Base-by-base conservation (phyloP, 2,329 filamentous ascomycete species). In the Fusarium xyrophilum region DNA sequence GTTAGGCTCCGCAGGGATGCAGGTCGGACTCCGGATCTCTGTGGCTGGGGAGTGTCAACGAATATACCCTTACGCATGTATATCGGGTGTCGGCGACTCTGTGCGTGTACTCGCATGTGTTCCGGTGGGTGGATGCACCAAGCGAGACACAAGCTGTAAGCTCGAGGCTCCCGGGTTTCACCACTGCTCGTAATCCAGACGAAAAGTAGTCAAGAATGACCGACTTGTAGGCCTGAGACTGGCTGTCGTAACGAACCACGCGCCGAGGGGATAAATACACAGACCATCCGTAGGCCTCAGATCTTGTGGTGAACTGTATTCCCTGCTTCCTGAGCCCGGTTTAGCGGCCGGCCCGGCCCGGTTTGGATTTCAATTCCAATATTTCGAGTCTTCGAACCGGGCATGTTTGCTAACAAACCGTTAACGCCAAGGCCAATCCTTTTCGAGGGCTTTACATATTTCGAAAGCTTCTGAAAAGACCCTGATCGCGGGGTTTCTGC, bases 321-420 rank as follows among this genome's bases (percentile, higher is more conserved):
- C 58, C 63, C 57, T 68, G 58, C 43, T 57, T 55, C 53, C 51
- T 65, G 43, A 62, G 64, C 64, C 72, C 69, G 72, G 70, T 64
- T 62, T 59, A 56, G 58, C 53, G 69, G 60, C 72, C 71, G 69
- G 72, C 30, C 71, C 71, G 72, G 72, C 63, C 72, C 72, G 71
- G 68, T 68, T 61, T 64, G 52, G 57, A 47, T 56, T 55, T 63
- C 61, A 52, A 65, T 62, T 56, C 44, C 62, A 67, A 56, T 50
- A 43, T 39, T 64, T 43, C 23, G 47, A 55, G 44, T 53, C 53
- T 39, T 38, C 30, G 42, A 44, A 42, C 44, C 50, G 48, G 32
- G 32, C 48, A 52, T 62, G 42, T 32, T 36, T 63, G 56, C 56
- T 30, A 28, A n/a, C n/a, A n/a, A 36, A 47, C 38, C 53, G 35